Evolutionary conservation across 495 filamentous ascomycete genomes (phyloP).

Genomic region (Penicillium desertorum): DNA sequence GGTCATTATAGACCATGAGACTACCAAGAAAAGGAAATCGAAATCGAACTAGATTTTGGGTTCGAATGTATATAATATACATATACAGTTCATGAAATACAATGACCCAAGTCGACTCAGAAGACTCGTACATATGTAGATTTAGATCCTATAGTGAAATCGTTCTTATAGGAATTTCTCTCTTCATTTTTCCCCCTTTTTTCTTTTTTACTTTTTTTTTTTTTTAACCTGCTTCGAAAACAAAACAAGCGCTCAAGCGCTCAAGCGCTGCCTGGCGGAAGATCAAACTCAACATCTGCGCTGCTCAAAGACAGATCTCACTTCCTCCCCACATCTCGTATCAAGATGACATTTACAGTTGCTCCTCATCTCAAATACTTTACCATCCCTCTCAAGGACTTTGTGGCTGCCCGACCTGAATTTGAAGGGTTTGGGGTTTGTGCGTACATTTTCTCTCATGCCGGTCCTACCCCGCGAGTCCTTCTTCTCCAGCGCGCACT

Average conservation of each 20-base stretch:
- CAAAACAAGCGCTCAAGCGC: too few relatives aligned
- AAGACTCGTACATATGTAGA: not conserved
- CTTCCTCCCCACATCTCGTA: not conserved
- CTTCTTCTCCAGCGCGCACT: slow-evolving; percentile 55
- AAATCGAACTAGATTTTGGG: not conserved
- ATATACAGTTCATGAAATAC: not conserved
- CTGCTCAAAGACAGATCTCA: not conserved
- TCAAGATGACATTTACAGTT: slow-evolving; percentile 28
- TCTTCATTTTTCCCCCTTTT: not conserved
- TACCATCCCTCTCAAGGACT: slow-evolving; percentile 35
- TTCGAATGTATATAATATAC: not conserved
- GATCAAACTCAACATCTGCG: not conserved
- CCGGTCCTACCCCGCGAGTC: slow-evolving; percentile 25
- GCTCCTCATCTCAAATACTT: slow-evolving; percentile 42
- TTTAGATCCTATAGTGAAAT: too few relatives aligned
- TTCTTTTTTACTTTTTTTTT: not conserved
- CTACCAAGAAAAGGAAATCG: not conserved
- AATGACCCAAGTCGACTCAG: not conserved
- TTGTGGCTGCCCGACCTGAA: slow-evolving; percentile 35
- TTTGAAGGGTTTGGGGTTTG: slow-evolving; percentile 39
- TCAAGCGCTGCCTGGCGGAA: not conserved
- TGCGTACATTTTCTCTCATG: slow-evolving; percentile 44
- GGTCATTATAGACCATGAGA: not conserved
- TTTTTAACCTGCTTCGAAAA: too few relatives aligned
- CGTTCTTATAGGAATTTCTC: too few relatives aligned